phyloP scores from a whole-genome alignment of 306 rosid species.

The Vachellia pachyceras region DNA sequence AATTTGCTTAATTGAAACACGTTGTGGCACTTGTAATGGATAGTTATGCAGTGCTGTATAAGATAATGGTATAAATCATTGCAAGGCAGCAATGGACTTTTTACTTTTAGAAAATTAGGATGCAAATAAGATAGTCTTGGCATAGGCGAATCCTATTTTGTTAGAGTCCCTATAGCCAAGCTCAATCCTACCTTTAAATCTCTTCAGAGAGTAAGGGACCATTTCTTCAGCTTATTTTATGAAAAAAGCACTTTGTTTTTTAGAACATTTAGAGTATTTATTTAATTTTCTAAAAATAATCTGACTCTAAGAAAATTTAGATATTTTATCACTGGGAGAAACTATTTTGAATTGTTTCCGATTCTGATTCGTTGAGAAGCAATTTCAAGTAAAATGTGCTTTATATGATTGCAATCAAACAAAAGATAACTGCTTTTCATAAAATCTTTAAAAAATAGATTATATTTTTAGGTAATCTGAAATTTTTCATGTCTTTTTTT shows the following conservation, averaged over 20 bases:
- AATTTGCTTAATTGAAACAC: conserved; percentile 19
- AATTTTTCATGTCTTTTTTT: not conserved
- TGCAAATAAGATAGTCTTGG: not conserved
- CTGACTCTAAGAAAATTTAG: too few species aligned
- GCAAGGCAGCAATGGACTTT: not conserved
- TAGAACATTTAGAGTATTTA: not conserved
- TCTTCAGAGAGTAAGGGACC: not conserved
- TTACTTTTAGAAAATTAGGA: not conserved
- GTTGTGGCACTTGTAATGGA: not conserved
- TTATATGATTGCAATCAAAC: not conserved
- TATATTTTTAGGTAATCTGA: not conserved
- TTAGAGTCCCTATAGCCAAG: not conserved
- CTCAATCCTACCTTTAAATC: not conserved
- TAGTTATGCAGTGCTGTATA: not conserved
- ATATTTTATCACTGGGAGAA: not conserved
- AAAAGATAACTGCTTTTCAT: not conserved
- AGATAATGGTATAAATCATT: not conserved
- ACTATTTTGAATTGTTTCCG: not conserved
- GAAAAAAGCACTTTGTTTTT: not conserved
- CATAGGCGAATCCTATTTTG: not conserved
- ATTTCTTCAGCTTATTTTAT: not conserved
- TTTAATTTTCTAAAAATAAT: too few species aligned
- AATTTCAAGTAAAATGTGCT: not conserved
- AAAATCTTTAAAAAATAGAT: not conserved
- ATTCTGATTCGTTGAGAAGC: not conserved